Evolutionary conservation across 768 basidiomycete genomes (phyloP), one percentile per base, ranked within the genome.

Genomic region (Boletus sensibilis): DNA sequence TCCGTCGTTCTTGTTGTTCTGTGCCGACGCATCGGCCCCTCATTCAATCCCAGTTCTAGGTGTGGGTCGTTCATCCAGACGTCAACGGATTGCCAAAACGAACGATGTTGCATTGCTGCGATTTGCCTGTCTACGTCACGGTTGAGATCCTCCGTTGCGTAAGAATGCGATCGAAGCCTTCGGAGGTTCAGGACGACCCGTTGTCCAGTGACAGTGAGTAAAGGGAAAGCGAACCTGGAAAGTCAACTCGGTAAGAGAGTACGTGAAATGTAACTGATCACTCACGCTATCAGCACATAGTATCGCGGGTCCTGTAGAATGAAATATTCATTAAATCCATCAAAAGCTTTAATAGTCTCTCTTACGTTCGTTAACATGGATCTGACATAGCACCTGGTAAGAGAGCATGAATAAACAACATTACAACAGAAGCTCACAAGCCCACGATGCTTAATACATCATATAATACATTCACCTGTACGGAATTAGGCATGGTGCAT

Each of bases 111-210:
- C 38, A 56, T 33, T 7, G 11, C 37, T 4, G 50, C 50, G 31
- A 56, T 33, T 25, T 35, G 50, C 18, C 50, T 45, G 38, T 56
- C 44, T 1, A 56, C 44, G 5, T 16, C 4, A 25, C 6, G 43
- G n/a, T 29, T 35, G 33, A 56, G 41, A 4, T 56, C 43, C 21
- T 18, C 12, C 5, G 55, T 56, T 10, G 44, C 12, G 29, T 39
- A 56, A 8, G 16, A 10, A 13, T 4, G 11, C 5, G 50, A 18
- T 20, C 20, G 50, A n/a, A 39, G 47, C 5, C 43, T n/a, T 20
- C 57, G 52, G 11, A 64, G 56, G 41, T 65, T 65, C 16, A 65
- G 54, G 23, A 65, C 57, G 13, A 52, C 42, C 5, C 64, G 65
- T 42, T 65, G 64, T 14, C 64, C 64, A 4, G 38, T 20, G 8